Conservation (phyloP, 305 asterid species). For the Fraxinus latifolia region DNA sequence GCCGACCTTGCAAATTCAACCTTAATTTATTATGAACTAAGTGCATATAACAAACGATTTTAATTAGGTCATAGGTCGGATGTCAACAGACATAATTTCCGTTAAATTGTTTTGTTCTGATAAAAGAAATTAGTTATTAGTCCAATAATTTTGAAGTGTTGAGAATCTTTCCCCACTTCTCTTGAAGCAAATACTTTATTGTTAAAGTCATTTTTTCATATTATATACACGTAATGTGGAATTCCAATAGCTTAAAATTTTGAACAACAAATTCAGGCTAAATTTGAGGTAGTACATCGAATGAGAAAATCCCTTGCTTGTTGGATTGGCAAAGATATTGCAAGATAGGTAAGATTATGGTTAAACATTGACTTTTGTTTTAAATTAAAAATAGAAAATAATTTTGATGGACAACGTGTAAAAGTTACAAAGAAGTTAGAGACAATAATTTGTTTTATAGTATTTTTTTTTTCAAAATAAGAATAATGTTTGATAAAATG, state of each 20-base stretch:
- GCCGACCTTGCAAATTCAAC: no score
- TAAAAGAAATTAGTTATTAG: neutral
- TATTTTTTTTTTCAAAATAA: neutral
- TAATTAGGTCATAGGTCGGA: no score
- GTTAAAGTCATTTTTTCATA: neutral
- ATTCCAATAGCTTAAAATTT: neutral
- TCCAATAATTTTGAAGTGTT: neutral
- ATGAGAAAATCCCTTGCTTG: neutral
- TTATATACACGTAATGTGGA: neutral
- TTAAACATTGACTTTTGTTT: neutral
- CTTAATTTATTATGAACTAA: no score
- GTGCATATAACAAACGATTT: no score
- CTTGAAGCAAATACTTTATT: neutral
- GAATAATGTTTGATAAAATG: neutral
- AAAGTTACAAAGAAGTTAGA: neutral
- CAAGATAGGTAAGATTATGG: neutral
- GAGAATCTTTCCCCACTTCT: neutral
- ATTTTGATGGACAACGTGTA: neutral
- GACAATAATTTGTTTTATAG: neutral
- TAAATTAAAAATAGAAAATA: neutral
- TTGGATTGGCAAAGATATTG: neutral
- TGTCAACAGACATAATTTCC: neutral
- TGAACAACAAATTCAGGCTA: neutral
- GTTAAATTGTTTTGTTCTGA: neutral
- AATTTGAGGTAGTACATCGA: neutral